Percentiles rank a stretch among this genome's conserved stretches.
These are phyloP conservation scores for Syzygium malaccense DNA, from an alignment of 441 rosid genomes.

Conservation along the genomic window DNA sequence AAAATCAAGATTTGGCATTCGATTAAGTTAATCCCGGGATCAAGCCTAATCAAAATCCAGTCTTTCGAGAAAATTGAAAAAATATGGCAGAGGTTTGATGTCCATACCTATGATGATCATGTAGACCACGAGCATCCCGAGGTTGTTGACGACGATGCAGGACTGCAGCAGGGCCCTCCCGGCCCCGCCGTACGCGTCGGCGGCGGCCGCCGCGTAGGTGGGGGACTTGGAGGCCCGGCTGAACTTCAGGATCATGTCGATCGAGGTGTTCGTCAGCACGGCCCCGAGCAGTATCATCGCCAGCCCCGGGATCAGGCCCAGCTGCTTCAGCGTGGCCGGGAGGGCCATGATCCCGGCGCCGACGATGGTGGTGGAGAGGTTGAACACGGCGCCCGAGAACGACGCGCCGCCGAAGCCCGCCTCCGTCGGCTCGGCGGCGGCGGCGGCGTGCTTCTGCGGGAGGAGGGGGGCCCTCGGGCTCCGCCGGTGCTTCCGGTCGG, in stretches of 20 bases:
- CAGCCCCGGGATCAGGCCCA: conserved; percentile 51
- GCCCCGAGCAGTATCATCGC: conserved; percentile 35
- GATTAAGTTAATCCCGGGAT: background rate
- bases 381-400: conserved; percentile 48
- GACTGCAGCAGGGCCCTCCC: conserved; percentile 41
- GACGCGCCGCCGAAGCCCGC: conserved; percentile 38
- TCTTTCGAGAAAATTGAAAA: background rate
- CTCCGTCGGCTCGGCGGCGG: conserved; percentile 10
- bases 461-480: conserved; percentile 32
- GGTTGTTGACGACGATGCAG: conserved; percentile 50
- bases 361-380: conserved; percentile 56
- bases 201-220: conserved; percentile 42
- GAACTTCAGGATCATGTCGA: conserved; percentile 41
- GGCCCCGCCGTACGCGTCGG: conserved; percentile 37
- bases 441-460: conserved; percentile 17
- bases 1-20: background rate
- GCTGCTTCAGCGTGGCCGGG: conserved; percentile 46
- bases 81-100: background rate
- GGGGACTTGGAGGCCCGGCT: conserved; percentile 41
- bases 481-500: conserved; percentile 37
- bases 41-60: background rate
- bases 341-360: conserved; percentile 71
- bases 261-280: conserved; percentile 38
- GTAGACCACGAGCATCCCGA: conserved; percentile 61
- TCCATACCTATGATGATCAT: conserved; percentile 49